These are phyloP conservation scores for Nepenthes gracilis DNA, from an alignment of 148 eudicot genomes.

Conservation along the genomic window DNA sequence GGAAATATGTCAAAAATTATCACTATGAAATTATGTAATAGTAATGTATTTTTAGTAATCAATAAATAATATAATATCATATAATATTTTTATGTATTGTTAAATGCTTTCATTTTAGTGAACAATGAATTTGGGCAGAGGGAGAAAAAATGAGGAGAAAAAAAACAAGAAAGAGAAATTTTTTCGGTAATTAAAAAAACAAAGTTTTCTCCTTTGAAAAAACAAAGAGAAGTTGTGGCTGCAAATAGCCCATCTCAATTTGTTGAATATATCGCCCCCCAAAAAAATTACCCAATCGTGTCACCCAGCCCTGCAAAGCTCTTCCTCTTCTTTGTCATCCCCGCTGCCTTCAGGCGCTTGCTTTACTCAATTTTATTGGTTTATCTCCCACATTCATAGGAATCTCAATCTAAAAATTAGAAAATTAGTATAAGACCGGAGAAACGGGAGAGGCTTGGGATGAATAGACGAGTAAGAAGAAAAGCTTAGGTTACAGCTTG, in stretches of 20 bases:
- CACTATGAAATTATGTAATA: no score
- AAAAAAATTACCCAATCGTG: conserved; percentile 27
- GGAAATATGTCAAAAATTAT: no score
- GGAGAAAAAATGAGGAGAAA: no score
- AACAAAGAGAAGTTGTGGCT: conserved; percentile 64
- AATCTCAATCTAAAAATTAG: conserved; percentile 1
- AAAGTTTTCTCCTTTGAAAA: neutral
- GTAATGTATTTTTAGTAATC: no score
- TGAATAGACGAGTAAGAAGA: no score
- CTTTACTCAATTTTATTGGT: conserved; percentile 2
- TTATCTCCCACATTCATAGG: conserved; percentile 2
- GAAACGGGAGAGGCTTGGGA: conserved; percentile 49
- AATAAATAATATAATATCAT: no score
- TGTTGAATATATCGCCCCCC: conserved; percentile 16
- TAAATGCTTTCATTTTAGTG: no score
- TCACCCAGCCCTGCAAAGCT: neutral
- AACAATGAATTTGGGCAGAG: no score
- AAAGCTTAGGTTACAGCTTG: neutral
- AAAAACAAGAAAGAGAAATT: no score
- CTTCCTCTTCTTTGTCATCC: conserved; percentile 5
- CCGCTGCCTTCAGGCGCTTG: conserved; percentile 3
- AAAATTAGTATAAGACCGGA: no score
- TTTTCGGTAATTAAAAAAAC: no score
- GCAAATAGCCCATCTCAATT: conserved; percentile 26
- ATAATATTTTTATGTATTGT: no score